Conservation (phyloP, 768 basidiomycete species). For the Cantharellus cinnabarinus region DNA sequence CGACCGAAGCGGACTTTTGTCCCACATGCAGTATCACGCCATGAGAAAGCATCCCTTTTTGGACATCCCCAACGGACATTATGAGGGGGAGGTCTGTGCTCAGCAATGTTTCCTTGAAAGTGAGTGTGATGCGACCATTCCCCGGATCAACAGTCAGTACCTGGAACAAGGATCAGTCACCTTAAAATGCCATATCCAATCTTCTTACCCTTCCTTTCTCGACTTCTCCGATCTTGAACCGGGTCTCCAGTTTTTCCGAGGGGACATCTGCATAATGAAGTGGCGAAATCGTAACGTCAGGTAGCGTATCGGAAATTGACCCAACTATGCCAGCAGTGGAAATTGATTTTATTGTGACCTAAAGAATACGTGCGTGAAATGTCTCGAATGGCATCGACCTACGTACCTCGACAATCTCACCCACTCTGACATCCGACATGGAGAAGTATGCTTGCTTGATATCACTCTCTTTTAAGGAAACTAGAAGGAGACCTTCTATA, state of each 20-base stretch:
- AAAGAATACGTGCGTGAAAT: neutral
- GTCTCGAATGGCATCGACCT: neutral
- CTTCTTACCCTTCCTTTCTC: slow-evolving; percentile 68
- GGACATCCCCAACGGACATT: slow-evolving; percentile 40
- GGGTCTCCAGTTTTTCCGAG: slow-evolving; percentile 82
- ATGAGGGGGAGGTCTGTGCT: slow-evolving; percentile 61
- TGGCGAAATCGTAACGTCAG: slow-evolving; percentile 76
- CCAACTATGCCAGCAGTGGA: slow-evolving; percentile 69
- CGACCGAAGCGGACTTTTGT: slow-evolving; percentile 63
- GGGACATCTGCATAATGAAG: slow-evolving; percentile 86
- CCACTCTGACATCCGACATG: slow-evolving; percentile 62
- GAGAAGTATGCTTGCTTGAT: slow-evolving; percentile 75
- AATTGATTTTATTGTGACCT: slow-evolving; percentile 59
- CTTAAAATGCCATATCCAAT: slow-evolving; percentile 1
- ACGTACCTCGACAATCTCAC: slow-evolving; percentile 60
- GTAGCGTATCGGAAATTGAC: slow-evolving; percentile 66
- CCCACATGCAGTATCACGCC: slow-evolving; percentile 70
- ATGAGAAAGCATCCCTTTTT: slow-evolving; percentile 50
- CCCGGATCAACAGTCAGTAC: slow-evolving; percentile 68
- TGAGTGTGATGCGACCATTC: slow-evolving; percentile 62
- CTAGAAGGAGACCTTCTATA: slow-evolving; percentile 72
- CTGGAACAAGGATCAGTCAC: slow-evolving; percentile 18
- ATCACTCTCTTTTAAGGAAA: slow-evolving; percentile 68
- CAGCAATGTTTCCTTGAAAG: slow-evolving; percentile 77
- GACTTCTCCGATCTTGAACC: slow-evolving; percentile 61